Evolutionary conservation across 768 basidiomycete genomes (phyloP).

Genomic region (Tricholomella constricta): DNA sequence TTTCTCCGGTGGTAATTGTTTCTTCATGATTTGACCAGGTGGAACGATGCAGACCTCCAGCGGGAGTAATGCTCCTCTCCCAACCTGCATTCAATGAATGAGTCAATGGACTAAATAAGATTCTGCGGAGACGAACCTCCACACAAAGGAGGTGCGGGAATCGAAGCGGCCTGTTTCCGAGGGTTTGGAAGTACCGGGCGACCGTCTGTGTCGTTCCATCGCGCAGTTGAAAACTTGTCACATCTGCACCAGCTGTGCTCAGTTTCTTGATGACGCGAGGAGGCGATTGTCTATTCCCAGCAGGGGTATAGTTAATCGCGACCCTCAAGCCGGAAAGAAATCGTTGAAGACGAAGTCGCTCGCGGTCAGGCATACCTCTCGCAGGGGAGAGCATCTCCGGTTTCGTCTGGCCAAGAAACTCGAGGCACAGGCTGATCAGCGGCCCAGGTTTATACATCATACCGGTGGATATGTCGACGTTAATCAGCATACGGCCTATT

Average conservation of each 20-base stretch:
- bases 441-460: conserved; percentile 72
- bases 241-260: conserved; percentile 48
- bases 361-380: conserved; percentile 48
- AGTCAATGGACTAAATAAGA: neutral
- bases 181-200: conserved; percentile 17
- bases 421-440: conserved; percentile 59
- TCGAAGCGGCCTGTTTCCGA: conserved; percentile 34
- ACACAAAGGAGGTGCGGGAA: conserved; percentile 53
- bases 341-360: conserved; percentile 40
- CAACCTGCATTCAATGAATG: conserved; percentile 43
- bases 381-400: conserved; percentile 37
- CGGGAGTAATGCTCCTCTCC: conserved; percentile 62
- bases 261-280: conserved; percentile 59
- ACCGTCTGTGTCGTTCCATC: conserved; percentile 32
- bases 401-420: conserved; percentile 42
- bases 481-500: conserved; percentile 63
- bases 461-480: conserved; percentile 77
- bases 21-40: conserved; percentile 69
- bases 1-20: conserved; percentile 69
- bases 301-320: conserved; percentile 17
- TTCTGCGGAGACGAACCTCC: conserved; percentile 42
- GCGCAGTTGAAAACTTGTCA: conserved; percentile 48
- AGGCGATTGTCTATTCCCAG: conserved; percentile 8
- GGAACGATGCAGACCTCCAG: conserved; percentile 67
- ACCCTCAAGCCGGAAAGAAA: conserved; percentile 41